These are phyloP conservation scores for Aspergillus udagawae DNA, from an alignment of 2,329 filamentous ascomycete species.

Conservation along the genomic window DNA sequence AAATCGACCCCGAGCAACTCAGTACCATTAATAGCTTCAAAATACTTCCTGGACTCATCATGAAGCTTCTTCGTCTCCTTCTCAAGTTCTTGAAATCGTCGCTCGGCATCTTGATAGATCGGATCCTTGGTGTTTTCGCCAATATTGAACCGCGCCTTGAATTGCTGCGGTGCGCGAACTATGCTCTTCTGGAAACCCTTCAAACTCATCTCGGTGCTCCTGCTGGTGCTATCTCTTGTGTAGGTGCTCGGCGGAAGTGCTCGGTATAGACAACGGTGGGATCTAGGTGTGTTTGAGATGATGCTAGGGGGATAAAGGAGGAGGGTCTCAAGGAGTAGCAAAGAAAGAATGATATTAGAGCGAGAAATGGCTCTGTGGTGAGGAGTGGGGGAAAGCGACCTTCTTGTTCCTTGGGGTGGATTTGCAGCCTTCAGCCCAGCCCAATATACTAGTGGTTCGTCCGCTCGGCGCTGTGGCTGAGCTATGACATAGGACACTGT, in stretches of 20 bases:
- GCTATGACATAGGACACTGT: conserved; percentile 21
- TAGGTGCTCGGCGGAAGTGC: conserved; percentile 3
- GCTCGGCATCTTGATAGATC: conserved; percentile 90
- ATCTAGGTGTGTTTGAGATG: neutral
- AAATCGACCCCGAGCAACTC: conserved; percentile 5
- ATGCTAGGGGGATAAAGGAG: neutral
- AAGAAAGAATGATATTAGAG: conserved; percentile 2
- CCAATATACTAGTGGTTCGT: conserved; percentile 19
- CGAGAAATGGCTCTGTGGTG: conserved; percentile 1
- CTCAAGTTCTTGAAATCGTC: conserved; percentile 90
- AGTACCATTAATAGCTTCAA: conserved; percentile 85
- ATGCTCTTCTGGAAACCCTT: conserved; percentile 92
- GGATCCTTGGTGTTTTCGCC: conserved; percentile 94
- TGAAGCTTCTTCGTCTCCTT: conserved; percentile 94
- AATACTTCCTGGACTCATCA: conserved; percentile 96
- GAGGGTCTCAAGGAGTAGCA: neutral
- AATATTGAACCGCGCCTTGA: conserved; percentile 91
- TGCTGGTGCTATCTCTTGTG: neutral
- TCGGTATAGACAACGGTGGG: neutral
- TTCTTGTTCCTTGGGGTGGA: conserved; percentile 8
- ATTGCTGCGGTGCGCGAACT: conserved; percentile 81
- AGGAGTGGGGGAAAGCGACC: conserved; percentile 11
- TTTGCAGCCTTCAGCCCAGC: conserved; percentile 3
- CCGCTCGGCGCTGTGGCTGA: conserved; percentile 19
- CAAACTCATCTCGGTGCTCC: conserved; percentile 73